Evolutionary conservation across 208 protist species (phyloP).

Genomic region (Herpetomonas tarakana): DNA sequence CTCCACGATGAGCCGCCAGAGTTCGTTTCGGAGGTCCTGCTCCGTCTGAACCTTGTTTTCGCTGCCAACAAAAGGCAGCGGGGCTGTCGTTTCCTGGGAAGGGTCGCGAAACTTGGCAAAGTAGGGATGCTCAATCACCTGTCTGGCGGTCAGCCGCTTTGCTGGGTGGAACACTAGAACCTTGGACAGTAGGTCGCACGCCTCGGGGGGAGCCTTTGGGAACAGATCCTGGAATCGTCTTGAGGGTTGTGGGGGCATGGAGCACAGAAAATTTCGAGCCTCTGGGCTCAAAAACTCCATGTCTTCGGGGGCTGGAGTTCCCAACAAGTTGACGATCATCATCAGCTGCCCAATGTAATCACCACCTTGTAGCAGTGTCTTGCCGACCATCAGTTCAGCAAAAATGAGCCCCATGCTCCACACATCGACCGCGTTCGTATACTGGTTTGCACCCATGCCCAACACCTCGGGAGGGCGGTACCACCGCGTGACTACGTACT

Average conservation of each 20-base stretch:
- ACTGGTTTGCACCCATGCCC: conserved; percentile 81
- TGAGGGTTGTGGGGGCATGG: conserved; percentile 44
- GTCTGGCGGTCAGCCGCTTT: conserved; percentile 90
- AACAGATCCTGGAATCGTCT: conserved; percentile 81
- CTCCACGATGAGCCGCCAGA: conserved; percentile 72
- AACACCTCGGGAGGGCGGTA: conserved; percentile 99
- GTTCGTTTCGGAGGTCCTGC: conserved; percentile 66
- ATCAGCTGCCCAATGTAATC: conserved; percentile 87
- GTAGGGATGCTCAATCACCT: conserved; percentile 95
- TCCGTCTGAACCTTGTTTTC: conserved; percentile 58
- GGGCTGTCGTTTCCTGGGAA: conserved; percentile 63
- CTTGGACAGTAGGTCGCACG: conserved; percentile 91
- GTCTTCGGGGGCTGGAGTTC: conserved; percentile 65
- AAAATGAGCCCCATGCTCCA: conserved; percentile 98
- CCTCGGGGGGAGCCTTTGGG: conserved; percentile 91
- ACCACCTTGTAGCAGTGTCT: conserved; percentile 93
- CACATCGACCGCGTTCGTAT: conserved; percentile 96
- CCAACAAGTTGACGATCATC: conserved; percentile 82
- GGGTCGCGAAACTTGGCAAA: conserved; percentile 89
- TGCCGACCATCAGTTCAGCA: conserved; percentile 97
- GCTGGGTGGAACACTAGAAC: conserved; percentile 96
- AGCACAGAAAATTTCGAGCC: conserved; percentile 62
- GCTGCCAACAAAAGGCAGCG: conserved; percentile 72
- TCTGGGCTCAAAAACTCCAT: conserved; percentile 89
- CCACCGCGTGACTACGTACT: conserved; percentile 98